These are phyloP conservation scores for Mercurialis annua DNA, from an alignment of 345 rosid species.

Conservation along the genomic window DNA sequence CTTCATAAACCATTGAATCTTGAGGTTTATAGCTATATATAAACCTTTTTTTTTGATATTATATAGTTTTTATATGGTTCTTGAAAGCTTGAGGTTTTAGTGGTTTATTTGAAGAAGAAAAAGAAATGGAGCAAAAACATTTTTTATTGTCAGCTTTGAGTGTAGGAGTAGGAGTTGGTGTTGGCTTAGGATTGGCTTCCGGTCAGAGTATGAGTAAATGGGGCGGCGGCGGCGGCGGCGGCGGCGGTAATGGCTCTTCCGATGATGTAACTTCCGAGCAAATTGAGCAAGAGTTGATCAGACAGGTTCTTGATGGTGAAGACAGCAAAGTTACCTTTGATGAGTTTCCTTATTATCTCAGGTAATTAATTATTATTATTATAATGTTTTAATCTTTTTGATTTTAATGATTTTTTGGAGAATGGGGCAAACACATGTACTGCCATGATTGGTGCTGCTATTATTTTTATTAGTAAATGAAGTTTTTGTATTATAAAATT, in stretches of 20 bases:
- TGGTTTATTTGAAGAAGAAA: not conserved
- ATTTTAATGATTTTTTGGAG: constrained; percentile 12
- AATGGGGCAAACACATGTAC: not conserved
- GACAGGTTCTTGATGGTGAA: constrained; percentile 66
- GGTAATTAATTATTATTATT: constrained; percentile 36
- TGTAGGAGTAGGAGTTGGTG: constrained; percentile 84
- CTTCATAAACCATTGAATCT: not conserved
- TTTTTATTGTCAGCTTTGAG: constrained; percentile 70
- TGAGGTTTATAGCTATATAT: not conserved
- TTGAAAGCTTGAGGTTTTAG: not conserved
- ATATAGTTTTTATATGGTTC: no score
- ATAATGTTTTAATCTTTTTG: not conserved
- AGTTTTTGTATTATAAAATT: constrained; percentile 5
- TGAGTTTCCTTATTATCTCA: constrained; percentile 84
- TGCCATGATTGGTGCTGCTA: not conserved
- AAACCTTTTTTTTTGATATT: not conserved
- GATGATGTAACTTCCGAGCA: constrained; percentile 56
- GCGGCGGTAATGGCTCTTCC: constrained; percentile 33
- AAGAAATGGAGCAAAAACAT: constrained; percentile 72
- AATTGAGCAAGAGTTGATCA: constrained; percentile 79
- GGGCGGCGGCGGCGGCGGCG: constrained; percentile 40
- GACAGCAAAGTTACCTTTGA: constrained; percentile 60
- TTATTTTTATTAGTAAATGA: not conserved
- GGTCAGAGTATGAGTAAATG: constrained; percentile 62
- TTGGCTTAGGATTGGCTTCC: constrained; percentile 82